Base-by-base conservation (phyloP, 139 green algal genomes). In the Edaphochlamys debaryana region DNA sequence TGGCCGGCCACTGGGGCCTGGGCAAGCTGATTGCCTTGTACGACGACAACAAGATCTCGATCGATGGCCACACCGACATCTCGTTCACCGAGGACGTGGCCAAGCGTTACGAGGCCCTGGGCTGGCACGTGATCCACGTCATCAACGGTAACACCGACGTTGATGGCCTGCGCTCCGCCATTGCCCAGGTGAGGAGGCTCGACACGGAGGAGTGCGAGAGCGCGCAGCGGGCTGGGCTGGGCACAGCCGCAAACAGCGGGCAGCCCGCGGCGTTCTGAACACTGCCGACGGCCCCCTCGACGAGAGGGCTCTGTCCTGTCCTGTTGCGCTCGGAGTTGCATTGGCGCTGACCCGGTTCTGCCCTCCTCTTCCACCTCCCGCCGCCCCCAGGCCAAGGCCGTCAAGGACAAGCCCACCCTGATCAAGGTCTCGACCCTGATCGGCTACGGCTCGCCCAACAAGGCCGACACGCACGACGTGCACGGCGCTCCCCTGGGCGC, bases 21-120 rank as follows among this genome's bases (percentile, higher is more conserved):
- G 96, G 96, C 94, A 99, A 99, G 96, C 95, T 99, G 29, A 99
- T 99, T 89, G 94, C 91, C 25, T 91, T 99, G 79, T 99, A 99
- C 90, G 97, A 99, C 85, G 96, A 99, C 95, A 99, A 99, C 97
- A 92, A 96, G 67, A 99, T 99, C 92, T 98, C 97, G 88, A 99
- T 99, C 77, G 97, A 99, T 81, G 97, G 97, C 74, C 91, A 98
- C 94, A 99, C 97, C 27, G 95, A 99, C 73, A 98, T 99, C 92
- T 97, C 95, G 52, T 99, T 99, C 96, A 99, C 97, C 37, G 97
- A 99, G 93, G 96, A 99, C 84, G 97, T 99, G 29, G 86, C 60
- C 66, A 93, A 93, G 36, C 95, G 97, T 77, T 99, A 96, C 88
- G 96, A 98, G 87, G 94, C 96, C 4, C 87, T 96, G 48, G 94